phyloP scores from a whole-genome alignment of 2,329 filamentous ascomycete genomes.

The Zasmidium cellare region DNA sequence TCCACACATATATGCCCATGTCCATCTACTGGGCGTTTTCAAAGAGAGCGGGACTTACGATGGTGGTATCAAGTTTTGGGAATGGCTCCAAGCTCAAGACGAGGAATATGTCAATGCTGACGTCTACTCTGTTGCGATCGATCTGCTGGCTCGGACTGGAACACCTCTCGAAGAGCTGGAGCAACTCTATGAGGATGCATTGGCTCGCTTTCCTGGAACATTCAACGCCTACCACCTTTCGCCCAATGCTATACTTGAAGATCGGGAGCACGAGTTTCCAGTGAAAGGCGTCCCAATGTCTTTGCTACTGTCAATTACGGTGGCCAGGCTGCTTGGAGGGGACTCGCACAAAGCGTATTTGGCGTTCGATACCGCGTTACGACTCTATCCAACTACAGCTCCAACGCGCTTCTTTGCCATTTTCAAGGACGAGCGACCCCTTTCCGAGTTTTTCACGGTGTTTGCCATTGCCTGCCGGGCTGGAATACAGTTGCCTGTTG shows the following conservation, averaged over 20 bases:
- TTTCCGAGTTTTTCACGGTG: conserved; percentile 48
- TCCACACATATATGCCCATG: conserved; percentile 40
- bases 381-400: conserved; percentile 46
- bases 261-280: conserved; percentile 37
- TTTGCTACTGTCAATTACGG: conserved; percentile 51
- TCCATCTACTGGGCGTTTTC: conserved; percentile 50
- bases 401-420: conserved; percentile 46
- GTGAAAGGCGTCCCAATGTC: conserved; percentile 41
- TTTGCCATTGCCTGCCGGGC: conserved; percentile 51
- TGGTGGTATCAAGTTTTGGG: conserved; percentile 44
- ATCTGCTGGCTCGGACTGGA: conserved; percentile 47
- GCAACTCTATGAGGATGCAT: conserved; percentile 44
- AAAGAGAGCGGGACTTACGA: conserved; percentile 43
- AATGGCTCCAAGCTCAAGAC: conserved; percentile 47
- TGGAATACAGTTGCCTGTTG: conserved; percentile 38
- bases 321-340: conserved; percentile 46
- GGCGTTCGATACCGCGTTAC: conserved; percentile 49
- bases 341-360: conserved; percentile 53
- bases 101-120: conserved; percentile 42
- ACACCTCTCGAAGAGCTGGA: conserved; percentile 45
- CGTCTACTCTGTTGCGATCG: conserved; percentile 53
- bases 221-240: conserved; percentile 51
- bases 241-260: conserved; percentile 46
- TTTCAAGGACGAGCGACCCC: conserved; percentile 47
- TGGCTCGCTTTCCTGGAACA: conserved; percentile 49